A percentile compares a stretch with the other conserved stretches of the same genome.
Conservation (phyloP, 352 stramenopile genomes). For the Globisporangium camurandrum region DNA sequence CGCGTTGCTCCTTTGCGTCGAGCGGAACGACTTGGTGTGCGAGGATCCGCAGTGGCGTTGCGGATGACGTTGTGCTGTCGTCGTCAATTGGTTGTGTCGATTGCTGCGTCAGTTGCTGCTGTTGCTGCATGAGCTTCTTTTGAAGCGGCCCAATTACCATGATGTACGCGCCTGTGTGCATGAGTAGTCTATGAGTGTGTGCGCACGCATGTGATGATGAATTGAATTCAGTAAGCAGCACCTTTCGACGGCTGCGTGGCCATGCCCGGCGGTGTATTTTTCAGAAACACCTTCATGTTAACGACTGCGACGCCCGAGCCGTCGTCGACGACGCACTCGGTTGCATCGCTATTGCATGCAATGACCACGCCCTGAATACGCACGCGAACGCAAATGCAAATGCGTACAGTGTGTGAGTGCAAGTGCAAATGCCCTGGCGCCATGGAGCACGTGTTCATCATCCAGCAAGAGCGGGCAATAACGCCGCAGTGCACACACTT, state of each 20-base stretch:
- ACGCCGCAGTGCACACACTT: no score
- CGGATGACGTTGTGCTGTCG: no score
- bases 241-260: conserved; percentile 27
- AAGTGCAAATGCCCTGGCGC: no score
- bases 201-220: neutral
- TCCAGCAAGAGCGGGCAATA: neutral
- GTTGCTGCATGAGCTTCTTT: conserved; percentile 20
- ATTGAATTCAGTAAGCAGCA: conserved; percentile 17
- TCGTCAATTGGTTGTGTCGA: conserved; percentile 1
- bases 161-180: conserved; percentile 45
- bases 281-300: conserved; percentile 55
- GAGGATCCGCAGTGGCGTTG: conserved; percentile 18
- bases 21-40: conserved; percentile 60
- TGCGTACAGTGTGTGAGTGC: no score
- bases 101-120: conserved; percentile 10
- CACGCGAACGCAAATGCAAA: neutral
- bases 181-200: neutral
- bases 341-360: conserved; percentile 17
- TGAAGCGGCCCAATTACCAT: conserved; percentile 72
- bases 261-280: conserved; percentile 44
- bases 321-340: conserved; percentile 59
- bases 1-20: conserved; percentile 42
- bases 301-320: conserved; percentile 55
- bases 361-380: conserved; percentile 47
- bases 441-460: no score